These are phyloP conservation scores for Hyphopichia pseudoburtonii DNA, from an alignment of 1,139 yeast genomes.

Conservation along the genomic window DNA sequence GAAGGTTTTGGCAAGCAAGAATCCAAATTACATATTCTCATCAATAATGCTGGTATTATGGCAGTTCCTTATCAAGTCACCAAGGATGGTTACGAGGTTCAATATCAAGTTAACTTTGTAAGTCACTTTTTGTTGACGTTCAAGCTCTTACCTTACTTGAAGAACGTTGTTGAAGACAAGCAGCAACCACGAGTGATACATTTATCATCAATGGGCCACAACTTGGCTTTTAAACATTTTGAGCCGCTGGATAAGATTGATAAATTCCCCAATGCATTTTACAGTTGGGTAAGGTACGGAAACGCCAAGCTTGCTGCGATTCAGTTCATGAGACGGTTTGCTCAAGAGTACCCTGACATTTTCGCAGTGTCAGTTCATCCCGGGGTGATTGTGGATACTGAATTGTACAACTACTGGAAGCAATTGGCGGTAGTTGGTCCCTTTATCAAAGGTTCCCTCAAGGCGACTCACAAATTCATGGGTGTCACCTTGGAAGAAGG, in stretches of 20 bases:
- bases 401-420: conserved; percentile 32
- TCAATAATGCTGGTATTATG: conserved; percentile 47
- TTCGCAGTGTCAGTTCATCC: conserved; percentile 40
- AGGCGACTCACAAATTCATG: conserved; percentile 12
- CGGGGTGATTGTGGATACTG: conserved; percentile 38
- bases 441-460: conserved; percentile 16
- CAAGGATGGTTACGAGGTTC: conserved; percentile 39
- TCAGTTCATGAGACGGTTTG: conserved; percentile 29
- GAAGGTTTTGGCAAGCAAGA: conserved; percentile 24
- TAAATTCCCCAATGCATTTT: conserved; percentile 22
- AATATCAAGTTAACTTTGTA: conserved; percentile 42
- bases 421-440: conserved; percentile 26
- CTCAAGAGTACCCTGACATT: conserved; percentile 30
- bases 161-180: conserved; percentile 17
- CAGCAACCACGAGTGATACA: conserved; percentile 32
- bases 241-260: conserved; percentile 26
- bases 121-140: conserved; percentile 36
- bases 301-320: conserved; percentile 34
- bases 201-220: conserved; percentile 38
- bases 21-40: conserved; percentile 30
- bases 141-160: conserved; percentile 28
- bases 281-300: conserved; percentile 37
- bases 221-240: conserved; percentile 20
- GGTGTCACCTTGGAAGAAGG: conserved; percentile 40
- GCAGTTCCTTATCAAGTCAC: conserved; percentile 36